Percentiles rank a stretch among this genome's conserved stretches.
Evolutionary conservation across 495 filamentous ascomycete genomes (phyloP).

Genomic region (Recurvomyces mirabilis): DNA sequence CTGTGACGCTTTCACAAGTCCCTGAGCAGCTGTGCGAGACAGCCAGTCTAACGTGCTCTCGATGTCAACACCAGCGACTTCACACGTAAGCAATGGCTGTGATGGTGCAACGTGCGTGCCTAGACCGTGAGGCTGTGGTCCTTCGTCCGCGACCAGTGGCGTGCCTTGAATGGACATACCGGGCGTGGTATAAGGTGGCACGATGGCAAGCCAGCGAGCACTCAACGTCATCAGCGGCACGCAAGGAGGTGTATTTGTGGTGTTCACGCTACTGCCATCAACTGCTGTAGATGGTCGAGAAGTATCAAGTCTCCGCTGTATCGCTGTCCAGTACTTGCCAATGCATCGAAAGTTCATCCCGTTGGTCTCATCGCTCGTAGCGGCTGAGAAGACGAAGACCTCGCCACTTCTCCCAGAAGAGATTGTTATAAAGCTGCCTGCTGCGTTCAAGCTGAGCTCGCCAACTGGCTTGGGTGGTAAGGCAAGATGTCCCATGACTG

Average conservation of each 20-base stretch:
- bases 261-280: constrained; percentile 41
- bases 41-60: constrained; percentile 77
- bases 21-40: constrained; percentile 78
- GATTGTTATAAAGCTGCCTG: constrained; percentile 55
- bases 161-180: constrained; percentile 55
- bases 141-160: constrained; percentile 31
- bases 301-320: constrained; percentile 45
- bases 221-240: constrained; percentile 65
- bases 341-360: constrained; percentile 47
- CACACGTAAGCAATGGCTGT: constrained; percentile 60
- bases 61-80: constrained; percentile 63
- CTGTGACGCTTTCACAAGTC: constrained; percentile 54
- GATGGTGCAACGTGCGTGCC: constrained; percentile 60
- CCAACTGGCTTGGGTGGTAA: constrained; percentile 49
- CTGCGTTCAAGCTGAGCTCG: constrained; percentile 56
- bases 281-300: constrained; percentile 46
- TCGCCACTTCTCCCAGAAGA: constrained; percentile 76
- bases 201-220: constrained; percentile 74
- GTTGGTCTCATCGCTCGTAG: constrained; percentile 23
- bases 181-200: constrained; percentile 61
- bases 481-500: constrained; percentile 35
- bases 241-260: constrained; percentile 33
- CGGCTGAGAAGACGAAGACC: constrained; percentile 56
- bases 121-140: constrained; percentile 52
- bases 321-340: constrained; percentile 77